These are phyloP conservation scores for Stylosanthes scabra DNA, from an alignment of 331 rosid species.

Conservation along the genomic window DNA sequence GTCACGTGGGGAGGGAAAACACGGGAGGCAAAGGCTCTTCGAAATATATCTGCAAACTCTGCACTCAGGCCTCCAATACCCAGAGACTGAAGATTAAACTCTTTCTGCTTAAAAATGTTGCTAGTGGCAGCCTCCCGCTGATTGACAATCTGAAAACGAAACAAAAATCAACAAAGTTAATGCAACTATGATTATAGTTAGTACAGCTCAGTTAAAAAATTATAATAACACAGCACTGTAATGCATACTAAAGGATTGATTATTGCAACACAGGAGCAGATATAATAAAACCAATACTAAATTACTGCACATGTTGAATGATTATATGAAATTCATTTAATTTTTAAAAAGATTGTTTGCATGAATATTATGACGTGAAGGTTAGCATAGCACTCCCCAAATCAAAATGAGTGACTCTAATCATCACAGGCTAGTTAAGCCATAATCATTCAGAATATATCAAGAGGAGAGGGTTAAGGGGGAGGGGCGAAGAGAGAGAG, in stretches of 20 bases:
- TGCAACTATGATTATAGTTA: not conserved
- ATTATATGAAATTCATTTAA: no score
- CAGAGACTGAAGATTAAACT: constrained; percentile 88
- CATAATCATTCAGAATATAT: constrained; percentile 17
- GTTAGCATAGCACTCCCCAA: constrained; percentile 25
- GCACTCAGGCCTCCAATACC: constrained; percentile 96
- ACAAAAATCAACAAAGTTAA: no score
- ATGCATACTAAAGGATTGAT: constrained; percentile 21
- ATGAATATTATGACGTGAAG: constrained; percentile 1
- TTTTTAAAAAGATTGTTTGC: not conserved
- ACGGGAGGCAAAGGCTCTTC: constrained; percentile 99
- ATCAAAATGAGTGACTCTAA: constrained; percentile 25
- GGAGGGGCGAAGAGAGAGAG: no score
- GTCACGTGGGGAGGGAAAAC: constrained; percentile 97
- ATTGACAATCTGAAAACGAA: constrained; percentile 78
- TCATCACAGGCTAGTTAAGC: constrained; percentile 32
- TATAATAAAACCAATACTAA: constrained; percentile 25
- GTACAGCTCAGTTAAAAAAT: not conserved
- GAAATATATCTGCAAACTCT: constrained; percentile 94
- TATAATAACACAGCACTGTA: constrained; percentile 16
- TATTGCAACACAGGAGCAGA: constrained; percentile 31
- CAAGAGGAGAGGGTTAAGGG: not conserved
- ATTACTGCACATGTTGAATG: not conserved
- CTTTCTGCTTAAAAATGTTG: constrained; percentile 88
- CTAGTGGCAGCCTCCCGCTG: constrained; percentile 95